These are phyloP conservation scores for Helichrysum umbraculigerum DNA, from an alignment of 129 eudicot genomes.

Conservation along the genomic window DNA sequence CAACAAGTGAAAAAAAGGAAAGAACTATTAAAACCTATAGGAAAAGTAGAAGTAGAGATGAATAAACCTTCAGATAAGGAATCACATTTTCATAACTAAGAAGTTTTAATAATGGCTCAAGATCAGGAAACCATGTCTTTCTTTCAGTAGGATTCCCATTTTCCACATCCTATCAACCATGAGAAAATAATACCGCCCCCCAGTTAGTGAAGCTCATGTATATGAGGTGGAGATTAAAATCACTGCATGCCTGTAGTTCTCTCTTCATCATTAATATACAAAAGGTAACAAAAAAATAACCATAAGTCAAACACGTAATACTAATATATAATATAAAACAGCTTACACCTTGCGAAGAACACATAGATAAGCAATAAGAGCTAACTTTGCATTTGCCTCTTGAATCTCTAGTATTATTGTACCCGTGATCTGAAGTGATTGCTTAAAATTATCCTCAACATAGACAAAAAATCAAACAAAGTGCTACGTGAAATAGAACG, in stretches of 20 bases:
- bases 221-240: neutral
- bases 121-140: slow-evolving; percentile 89
- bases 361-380: slow-evolving; percentile 78
- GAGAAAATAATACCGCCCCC: neutral
- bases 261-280: too few relatives aligned
- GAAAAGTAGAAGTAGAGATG: neutral
- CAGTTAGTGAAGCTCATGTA: slow-evolving; percentile 9
- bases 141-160: slow-evolving; percentile 79
- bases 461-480: slow-evolving; percentile 74
- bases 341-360: slow-evolving; percentile 75
- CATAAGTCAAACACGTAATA: neutral
- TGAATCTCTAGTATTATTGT: slow-evolving; percentile 76
- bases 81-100: slow-evolving; percentile 94
- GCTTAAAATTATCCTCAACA: slow-evolving; percentile 81
- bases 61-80: slow-evolving; percentile 82
- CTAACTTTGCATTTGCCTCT: slow-evolving; percentile 86
- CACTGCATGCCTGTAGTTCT: too few relatives aligned
- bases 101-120: slow-evolving; percentile 94
- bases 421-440: slow-evolving; percentile 62
- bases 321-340: slow-evolving; percentile 1
- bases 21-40: neutral
- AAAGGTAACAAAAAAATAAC: neutral
- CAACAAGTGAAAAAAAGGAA: slow-evolving; percentile 13
- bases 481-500: slow-evolving; percentile 83
- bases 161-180: slow-evolving; percentile 63